phyloP scores from a whole-genome alignment of 257 asterid species.

The Solanum bukasovii region DNA sequence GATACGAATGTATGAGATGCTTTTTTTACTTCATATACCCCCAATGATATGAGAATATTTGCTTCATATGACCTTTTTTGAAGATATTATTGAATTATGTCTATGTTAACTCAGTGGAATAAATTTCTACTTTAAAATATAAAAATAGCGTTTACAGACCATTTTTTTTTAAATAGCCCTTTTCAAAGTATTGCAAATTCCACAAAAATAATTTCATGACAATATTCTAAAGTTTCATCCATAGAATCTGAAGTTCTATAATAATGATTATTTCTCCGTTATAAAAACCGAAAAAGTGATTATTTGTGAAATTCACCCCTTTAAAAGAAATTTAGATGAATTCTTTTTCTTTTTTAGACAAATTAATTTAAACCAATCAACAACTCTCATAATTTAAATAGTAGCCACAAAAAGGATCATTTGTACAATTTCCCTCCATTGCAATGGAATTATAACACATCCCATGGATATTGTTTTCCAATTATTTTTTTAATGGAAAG shows the following conservation, averaged over 20 bases:
- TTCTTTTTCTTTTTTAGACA: neutral
- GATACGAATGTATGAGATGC: neutral
- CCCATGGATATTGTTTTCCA: neutral
- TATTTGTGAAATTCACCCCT: neutral
- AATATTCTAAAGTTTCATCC: neutral
- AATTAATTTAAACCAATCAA: neutral
- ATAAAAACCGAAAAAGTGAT: neutral
- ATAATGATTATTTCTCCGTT: neutral
- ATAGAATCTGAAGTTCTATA: neutral
- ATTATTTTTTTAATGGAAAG: neutral
- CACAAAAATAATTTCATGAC: neutral
- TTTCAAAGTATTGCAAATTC: neutral
- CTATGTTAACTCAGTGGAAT: neutral
- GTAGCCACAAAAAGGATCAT: neutral
- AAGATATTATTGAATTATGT: neutral
- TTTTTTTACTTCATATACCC: neutral
- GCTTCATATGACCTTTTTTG: neutral
- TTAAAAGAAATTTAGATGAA: neutral
- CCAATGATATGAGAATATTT: neutral
- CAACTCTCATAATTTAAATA: neutral
- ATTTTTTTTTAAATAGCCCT: neutral
- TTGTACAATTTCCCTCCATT: neutral
- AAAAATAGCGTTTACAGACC: neutral
- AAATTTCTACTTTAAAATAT: neutral
- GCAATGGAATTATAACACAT: neutral